Conservation (phyloP, 257 asterid genomes). For the Solanum pinnatisectum region DNA sequence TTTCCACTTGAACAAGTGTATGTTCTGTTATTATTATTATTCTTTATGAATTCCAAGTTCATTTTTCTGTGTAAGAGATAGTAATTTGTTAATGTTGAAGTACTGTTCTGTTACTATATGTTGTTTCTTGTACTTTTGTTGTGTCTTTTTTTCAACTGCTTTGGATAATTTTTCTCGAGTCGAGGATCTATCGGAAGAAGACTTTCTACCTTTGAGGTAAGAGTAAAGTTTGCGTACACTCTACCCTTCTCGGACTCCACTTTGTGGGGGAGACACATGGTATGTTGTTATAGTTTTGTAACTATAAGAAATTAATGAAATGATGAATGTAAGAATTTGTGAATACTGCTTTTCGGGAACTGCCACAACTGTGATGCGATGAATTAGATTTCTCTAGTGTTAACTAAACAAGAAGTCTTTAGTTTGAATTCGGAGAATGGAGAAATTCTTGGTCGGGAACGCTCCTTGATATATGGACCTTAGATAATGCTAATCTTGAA, state of each 20-base stretch:
- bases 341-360: neutral
- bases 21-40: neutral
- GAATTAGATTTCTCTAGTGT: neutral
- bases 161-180: neutral
- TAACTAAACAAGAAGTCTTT: neutral
- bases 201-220: fast-evolving
- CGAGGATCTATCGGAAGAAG: no score
- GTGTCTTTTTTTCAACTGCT: no score
- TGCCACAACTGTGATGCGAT: neutral
- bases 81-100: neutral
- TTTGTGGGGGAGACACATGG: fast-evolving
- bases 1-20: neutral
- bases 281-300: neutral
- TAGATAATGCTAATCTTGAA: neutral
- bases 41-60: neutral
- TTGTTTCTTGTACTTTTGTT: neutral
- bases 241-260: fast-evolving
- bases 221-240: fast-evolving
- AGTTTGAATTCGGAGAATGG: neutral
- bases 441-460: neutral
- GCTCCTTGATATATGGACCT: neutral
- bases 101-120: neutral
- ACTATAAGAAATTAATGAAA: neutral
- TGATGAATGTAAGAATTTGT: neutral
- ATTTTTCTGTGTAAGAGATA: neutral